Conservation (phyloP, 208 protist genomes). For the Trypanosoma vivax region DNA sequence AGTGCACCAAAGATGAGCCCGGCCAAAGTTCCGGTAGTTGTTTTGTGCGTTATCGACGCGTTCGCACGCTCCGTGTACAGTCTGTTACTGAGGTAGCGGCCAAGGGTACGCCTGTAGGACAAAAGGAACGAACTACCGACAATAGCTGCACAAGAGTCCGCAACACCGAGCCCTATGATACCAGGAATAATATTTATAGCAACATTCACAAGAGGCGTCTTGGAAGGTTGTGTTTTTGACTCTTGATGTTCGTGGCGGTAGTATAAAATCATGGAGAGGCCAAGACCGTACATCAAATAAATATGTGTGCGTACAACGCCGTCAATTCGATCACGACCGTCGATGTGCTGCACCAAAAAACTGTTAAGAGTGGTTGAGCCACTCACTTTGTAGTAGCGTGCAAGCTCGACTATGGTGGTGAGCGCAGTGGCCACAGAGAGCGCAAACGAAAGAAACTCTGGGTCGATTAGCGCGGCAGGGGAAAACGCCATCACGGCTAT, state of each 20-base stretch:
- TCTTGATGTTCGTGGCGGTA: conserved; percentile 46
- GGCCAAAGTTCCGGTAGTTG: conserved; percentile 71
- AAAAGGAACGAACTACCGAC: conserved; percentile 75
- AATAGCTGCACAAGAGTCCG: conserved; percentile 78
- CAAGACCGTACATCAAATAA: conserved; percentile 79
- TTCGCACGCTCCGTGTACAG: conserved; percentile 78
- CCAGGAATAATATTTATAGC: conserved; percentile 79
- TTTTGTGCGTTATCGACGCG: conserved; percentile 83
- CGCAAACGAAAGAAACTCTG: conserved; percentile 75
- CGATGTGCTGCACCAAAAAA: conserved; percentile 70
- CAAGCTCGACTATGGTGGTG: conserved; percentile 51
- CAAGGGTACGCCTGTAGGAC: conserved; percentile 48
- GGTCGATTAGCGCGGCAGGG: conserved; percentile 68
- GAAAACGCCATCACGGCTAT: conserved; percentile 77
- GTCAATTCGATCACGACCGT: conserved; percentile 52
- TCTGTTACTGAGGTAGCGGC: conserved; percentile 65
- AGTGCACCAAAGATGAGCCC: conserved; percentile 61
- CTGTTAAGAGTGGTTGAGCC: conserved; percentile 34
- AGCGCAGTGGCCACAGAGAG: conserved; percentile 57
- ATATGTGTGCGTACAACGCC: conserved; percentile 83
- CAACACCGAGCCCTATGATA: conserved; percentile 72
- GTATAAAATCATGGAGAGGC: conserved; percentile 59
- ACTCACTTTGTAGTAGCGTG: conserved; percentile 58
- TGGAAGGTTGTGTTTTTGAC: not conserved
- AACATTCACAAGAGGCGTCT: conserved; percentile 55